Evolutionary conservation across 2,329 filamentous ascomycete species (phyloP), one percentile per base, ranked within the genome.

Genomic region (Hyphodiscus sp.): DNA sequence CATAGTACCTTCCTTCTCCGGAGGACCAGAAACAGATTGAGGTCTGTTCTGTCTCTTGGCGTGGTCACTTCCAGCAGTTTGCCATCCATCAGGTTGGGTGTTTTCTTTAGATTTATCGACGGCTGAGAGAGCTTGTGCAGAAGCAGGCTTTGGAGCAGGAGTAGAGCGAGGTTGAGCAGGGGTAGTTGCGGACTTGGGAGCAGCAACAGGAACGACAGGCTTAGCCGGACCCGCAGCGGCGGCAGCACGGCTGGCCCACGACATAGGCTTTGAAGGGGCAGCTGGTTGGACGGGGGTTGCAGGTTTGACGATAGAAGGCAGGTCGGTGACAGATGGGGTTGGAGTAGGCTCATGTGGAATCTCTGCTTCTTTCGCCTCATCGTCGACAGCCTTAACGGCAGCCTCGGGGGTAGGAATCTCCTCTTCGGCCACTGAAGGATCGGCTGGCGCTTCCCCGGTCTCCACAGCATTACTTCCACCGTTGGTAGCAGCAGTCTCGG

Each of bases 21-120:
- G 68, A n/a, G 74, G 71, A 23, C 77, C 76, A 52, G 82, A 76
- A 63, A 82, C 77, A 51, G 84, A 81, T 70, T 88, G 86, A 49
- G 81, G 81, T 59, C 89, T 83, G 65, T 85, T 86, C 69, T 94
- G 89, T 68, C 89, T 85, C 78, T 94, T 94, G 64, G 86, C 86
- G 71, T 95, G 87, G 52, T 83, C 81, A 54, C 74, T 72, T 53
- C 86, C 86, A 52, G 89, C 92, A 47, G 88, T 92, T 72, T 96
- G 92, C 94, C 94, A 99, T 67, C 89, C 89, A 55, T 63, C 62
- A 70, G 73, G 51, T 66, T 55, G 41, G 56, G 50, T 50, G 30
- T 59, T 62, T 53, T 66, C 62, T 56, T 67, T 65, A 3, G 67
- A 64, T 52, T 68, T 67, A 49, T 68, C 65, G 43, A 54, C 64